Percentiles rank a stretch among this genome's conserved stretches.
Evolutionary conservation across 345 rosid species (phyloP).

Genomic region (Stellera chamaejasme): DNA sequence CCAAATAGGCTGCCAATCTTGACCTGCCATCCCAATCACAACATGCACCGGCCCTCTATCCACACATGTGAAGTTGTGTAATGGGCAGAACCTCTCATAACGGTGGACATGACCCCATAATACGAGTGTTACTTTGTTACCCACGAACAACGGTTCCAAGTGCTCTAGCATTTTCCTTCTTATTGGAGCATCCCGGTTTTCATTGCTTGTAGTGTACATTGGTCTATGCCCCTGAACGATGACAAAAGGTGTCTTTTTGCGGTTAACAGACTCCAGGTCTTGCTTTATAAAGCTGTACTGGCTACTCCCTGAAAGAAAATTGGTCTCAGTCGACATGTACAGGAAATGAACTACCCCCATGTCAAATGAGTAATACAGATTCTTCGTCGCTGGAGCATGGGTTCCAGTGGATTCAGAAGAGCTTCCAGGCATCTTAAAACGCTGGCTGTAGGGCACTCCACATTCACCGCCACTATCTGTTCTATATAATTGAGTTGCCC

Average conservation of each 20-base stretch:
- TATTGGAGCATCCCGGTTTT: constrained; percentile 44
- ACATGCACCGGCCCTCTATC: constrained; percentile 69
- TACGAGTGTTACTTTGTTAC: constrained; percentile 67
- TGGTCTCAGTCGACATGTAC: constrained; percentile 79
- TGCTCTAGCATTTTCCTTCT: constrained; percentile 59
- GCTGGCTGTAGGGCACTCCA: constrained; percentile 85
- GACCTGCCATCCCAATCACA: constrained; percentile 96
- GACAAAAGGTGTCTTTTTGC: constrained; percentile 69
- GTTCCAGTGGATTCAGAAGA: constrained; percentile 68
- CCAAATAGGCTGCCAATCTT: constrained; percentile 86
- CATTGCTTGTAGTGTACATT: constrained; percentile 82
- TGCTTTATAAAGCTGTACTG: constrained; percentile 63
- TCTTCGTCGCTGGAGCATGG: constrained; percentile 56
- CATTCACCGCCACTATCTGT: constrained; percentile 95
- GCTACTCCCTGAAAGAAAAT: constrained; percentile 67
- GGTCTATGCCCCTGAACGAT: constrained; percentile 91
- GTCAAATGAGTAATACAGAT: constrained; percentile 80
- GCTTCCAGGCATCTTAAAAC: constrained; percentile 91
- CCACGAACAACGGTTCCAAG: constrained; percentile 73
- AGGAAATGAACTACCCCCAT: constrained; percentile 69
- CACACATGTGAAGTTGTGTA: constrained; percentile 76
- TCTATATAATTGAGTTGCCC: constrained; percentile 49
- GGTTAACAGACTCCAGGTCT: constrained; percentile 73
- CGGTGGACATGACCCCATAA: constrained; percentile 96
- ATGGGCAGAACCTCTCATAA: constrained; percentile 87